These are phyloP conservation scores for Candida ascalaphidarum DNA, from an alignment of 805 yeast genomes.

Conservation along the genomic window DNA sequence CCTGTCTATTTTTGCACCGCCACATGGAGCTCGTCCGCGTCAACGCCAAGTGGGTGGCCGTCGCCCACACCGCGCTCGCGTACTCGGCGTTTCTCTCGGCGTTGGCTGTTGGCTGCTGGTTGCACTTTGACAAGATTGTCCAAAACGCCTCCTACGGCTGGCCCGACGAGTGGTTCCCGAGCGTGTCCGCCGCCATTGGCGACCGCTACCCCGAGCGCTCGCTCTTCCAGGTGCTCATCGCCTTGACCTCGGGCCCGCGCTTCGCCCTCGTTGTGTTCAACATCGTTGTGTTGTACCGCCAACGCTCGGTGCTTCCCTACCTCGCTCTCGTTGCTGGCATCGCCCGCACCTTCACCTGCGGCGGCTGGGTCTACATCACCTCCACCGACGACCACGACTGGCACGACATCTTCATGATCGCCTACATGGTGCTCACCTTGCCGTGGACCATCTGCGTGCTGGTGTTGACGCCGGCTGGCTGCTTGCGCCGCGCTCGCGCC, in stretches of 20 bases:
- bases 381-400: constrained; percentile 95
- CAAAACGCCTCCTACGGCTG: constrained; percentile 79
- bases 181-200: constrained; percentile 95
- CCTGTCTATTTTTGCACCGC: too few relatives aligned
- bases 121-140: constrained; percentile 86
- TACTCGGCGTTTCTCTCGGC: constrained; percentile 70
- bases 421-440: constrained; percentile 77
- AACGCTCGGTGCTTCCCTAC: constrained; percentile 25
- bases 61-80: constrained; percentile 68
- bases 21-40: constrained; percentile 15
- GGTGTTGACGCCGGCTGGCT: constrained; percentile 34
- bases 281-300: constrained; percentile 37
- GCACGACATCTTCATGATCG: constrained; percentile 93
- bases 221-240: constrained; percentile 83
- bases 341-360: constrained; percentile 88
- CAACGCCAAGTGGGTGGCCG: constrained; percentile 61
- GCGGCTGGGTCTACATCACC: constrained; percentile 98
- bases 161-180: constrained; percentile 98
- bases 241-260: constrained; percentile 89
- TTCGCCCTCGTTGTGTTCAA: constrained; percentile 53
- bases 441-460: constrained; percentile 81
- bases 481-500: constrained; percentile 43
- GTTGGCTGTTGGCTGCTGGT: constrained; percentile 57
- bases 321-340: constrained; percentile 56
- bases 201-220: constrained; percentile 96